phyloP scores from a whole-genome alignment of 768 basidiomycete species.

The Agrocybe pediades region DNA sequence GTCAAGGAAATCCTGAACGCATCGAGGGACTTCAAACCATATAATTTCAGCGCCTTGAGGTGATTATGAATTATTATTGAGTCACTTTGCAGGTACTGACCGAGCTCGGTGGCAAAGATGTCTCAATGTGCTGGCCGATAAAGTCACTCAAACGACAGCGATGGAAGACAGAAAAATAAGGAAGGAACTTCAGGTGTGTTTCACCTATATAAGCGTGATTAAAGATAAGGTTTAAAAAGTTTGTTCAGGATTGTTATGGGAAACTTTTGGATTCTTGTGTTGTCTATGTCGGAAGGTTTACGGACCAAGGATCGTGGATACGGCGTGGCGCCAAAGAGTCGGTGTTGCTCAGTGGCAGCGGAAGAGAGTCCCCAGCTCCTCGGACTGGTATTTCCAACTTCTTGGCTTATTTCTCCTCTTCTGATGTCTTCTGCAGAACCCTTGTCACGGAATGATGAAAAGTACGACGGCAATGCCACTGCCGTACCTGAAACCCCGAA shows the following conservation, averaged over 20 bases:
- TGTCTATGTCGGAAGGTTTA: conserved; percentile 68
- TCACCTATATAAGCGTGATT: not conserved
- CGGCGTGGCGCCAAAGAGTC: conserved; percentile 68
- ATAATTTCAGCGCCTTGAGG: conserved; percentile 75
- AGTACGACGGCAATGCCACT: conserved; percentile 44
- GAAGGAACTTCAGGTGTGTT: conserved; percentile 80
- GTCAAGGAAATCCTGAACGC: conserved; percentile 75
- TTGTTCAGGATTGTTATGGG: conserved; percentile 71
- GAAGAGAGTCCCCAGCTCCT: conserved; percentile 69
- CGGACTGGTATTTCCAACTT: conserved; percentile 44
- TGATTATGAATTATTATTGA: conserved; percentile 26
- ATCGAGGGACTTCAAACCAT: conserved; percentile 67
- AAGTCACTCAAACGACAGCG: conserved; percentile 85
- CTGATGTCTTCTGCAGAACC: conserved; percentile 27
- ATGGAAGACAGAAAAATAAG: conserved; percentile 87
- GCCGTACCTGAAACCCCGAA: conserved; percentile 38
- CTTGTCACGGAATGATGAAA: conserved; percentile 57
- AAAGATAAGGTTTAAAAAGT: not conserved
- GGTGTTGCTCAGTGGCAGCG: conserved; percentile 47
- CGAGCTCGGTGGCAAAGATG: too few species aligned
- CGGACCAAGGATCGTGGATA: conserved; percentile 81
- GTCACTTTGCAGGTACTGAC: too few species aligned
- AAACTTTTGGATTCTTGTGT: conserved; percentile 85
- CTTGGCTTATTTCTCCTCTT: not conserved
- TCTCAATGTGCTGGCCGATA: conserved; percentile 76